Evolutionary conservation across 257 asterid species (phyloP), one percentile per base, ranked within the genome.

Genomic region (Solanum boliviense): DNA sequence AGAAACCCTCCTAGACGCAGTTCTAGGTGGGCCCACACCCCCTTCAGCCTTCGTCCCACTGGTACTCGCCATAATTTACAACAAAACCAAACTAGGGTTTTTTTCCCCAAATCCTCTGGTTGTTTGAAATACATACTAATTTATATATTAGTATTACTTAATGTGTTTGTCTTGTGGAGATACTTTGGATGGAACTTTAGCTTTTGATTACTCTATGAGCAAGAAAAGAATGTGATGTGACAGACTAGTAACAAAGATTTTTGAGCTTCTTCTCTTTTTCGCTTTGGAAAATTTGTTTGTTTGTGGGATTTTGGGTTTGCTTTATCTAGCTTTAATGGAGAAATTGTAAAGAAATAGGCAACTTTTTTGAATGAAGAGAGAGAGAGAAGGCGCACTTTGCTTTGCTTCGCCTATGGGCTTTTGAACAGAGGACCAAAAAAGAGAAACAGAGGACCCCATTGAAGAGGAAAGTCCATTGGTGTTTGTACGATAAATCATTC

Each of bases 41-140:
- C 88, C 92, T 13, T 82, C 94, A 39, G 89, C 87, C 90, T 93
- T 96, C 90, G 94, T 94, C 85, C 98, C 98, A 91, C 98, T 97
- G 25, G 98, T 90, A 91, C 98, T 94, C 90, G 99, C 99, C 99
- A 95, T 95, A 52, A 36, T 23, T 23, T 39, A 34, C 84, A 89
- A 58, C 82, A 56, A 88, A 32, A 72, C 79, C 38, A 32, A 5
- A 18, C 25, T 32, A 32, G 41, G 39, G n/a, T 8, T 72, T 72
- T 18, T 35, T 60, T 56, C 46, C 90, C 89, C 78, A 88, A 71
- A 86, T 62, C 21, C 65, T 52, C 87, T 5, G 75, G 72, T 67
- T 86, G 56, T 34, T 84, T 48, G 87, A 82, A 92, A 62, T 23
- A 32, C 72, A 86, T 71, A 13, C 23, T 70, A 91, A 86, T 73